Percentiles rank a stretch among this genome's conserved stretches.
Conservation (phyloP, 1,139 yeast genomes). For the Candida sanyaensis region DNA sequence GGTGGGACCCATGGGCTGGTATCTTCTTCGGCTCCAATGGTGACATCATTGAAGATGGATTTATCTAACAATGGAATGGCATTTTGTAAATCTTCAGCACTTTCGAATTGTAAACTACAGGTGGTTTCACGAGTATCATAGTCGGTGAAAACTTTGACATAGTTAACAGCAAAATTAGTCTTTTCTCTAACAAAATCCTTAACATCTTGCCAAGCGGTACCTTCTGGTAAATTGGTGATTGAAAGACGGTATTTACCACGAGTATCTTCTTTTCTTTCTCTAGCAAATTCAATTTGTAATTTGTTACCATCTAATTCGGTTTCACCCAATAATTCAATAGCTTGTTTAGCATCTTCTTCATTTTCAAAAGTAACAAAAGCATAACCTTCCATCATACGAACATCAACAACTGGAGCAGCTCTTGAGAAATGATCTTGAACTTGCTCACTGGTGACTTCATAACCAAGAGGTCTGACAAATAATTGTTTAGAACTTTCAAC, state of each 20-base stretch:
- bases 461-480: conserved; percentile 43
- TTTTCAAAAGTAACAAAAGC: conserved; percentile 74
- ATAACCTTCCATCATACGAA: conserved; percentile 72
- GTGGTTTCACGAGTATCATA: conserved; percentile 61
- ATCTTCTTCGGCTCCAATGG: conserved; percentile 73
- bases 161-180: conserved; percentile 63
- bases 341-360: conserved; percentile 65
- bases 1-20: conserved; percentile 77
- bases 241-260: conserved; percentile 75
- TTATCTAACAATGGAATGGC: conserved; percentile 72
- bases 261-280: conserved; percentile 57
- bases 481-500: conserved; percentile 24
- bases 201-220: conserved; percentile 83
- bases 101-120: conserved; percentile 76
- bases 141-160: conserved; percentile 70
- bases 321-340: conserved; percentile 63
- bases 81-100: conserved; percentile 71
- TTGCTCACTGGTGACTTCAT: conserved; percentile 53
- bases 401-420: conserved; percentile 66
- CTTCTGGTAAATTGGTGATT: conserved; percentile 68
- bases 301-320: conserved; percentile 62
- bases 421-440: conserved; percentile 66
- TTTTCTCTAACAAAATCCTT: conserved; percentile 78
- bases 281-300: conserved; percentile 68
- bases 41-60: conserved; percentile 67